Base-by-base conservation (phyloP, 2,329 filamentous ascomycete species). In the Beauveria bassiana region DNA sequence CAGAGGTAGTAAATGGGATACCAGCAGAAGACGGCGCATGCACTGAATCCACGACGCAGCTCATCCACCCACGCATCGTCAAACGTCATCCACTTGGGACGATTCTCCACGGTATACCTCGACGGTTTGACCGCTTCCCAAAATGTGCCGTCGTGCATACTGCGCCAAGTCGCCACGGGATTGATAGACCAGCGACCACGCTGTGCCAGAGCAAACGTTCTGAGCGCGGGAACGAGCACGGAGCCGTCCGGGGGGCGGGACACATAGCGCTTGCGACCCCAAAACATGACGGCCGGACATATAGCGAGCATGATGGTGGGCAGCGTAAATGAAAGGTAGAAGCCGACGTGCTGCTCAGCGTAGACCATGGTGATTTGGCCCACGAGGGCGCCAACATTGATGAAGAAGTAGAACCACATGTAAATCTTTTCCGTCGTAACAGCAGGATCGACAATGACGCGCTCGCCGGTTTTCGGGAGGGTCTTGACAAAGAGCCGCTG, bases 1-100 rank as follows among this genome's bases (percentile, higher is more conserved):
- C 78, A 78, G 26, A 81, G 76, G 80, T 80, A 85, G 69, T 80
- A 85, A 38, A 86, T 80, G 2, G 88, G 87, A 61, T 85, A 86
- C 78, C 85, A 90, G 65, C 82, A 70, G 71, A 89, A 93, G 7
- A 91, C 88, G 49, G 82, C 78, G 70, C 87, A 89, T 18, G 87
- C 87, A 60, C 80, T 77, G 65, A 89, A 79, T 9, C 88, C 88
- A 74, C 89, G 85, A 49, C 79, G 79, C 31, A 91, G 81, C 70
- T 91, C 87, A 69, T 90, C 88, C 43, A 93, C 88, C 88, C 88
- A 93, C 22, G 82, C 83, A 66, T 93, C 89, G 65, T 92, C 88
- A 67, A 91, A 91, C 2, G 82, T 88, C 86, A 92, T 92, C 87
- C 87, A 91, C 1, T 67, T 66, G 0, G 86, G 88, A 43, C 83